Evolutionary conservation across 345 rosid genomes (phyloP).

Genomic region (Salix brachista): DNA sequence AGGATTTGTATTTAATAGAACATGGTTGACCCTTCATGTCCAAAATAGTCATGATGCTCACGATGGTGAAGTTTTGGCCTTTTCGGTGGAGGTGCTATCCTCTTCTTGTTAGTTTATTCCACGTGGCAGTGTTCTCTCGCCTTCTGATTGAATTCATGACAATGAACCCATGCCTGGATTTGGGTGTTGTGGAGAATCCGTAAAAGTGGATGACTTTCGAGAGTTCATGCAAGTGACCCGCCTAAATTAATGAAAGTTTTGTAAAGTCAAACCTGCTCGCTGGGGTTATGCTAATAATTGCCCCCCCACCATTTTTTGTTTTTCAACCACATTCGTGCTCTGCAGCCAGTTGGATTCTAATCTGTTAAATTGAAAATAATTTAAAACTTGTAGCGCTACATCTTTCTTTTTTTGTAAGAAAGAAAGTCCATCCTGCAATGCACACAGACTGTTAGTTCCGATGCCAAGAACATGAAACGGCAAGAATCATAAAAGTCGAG

Average conservation of each 20-base stretch:
- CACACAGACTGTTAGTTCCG: too few species aligned
- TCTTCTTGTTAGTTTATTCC: too few species aligned
- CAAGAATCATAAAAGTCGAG: too few species aligned
- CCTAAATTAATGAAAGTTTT: neutral
- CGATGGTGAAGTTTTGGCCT: neutral
- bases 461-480: too few species aligned
- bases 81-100: too few species aligned
- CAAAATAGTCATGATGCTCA: too few species aligned
- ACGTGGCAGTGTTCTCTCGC: too few species aligned
- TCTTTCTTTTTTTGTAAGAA: too few species aligned
- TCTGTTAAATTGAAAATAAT: too few species aligned
- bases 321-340: neutral
- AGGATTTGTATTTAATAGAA: neutral
- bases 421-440: too few species aligned
- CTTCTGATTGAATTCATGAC: neutral
- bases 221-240: neutral
- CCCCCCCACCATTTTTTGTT: neutral
- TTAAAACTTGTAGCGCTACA: too few species aligned
- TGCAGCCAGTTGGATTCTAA: too few species aligned
- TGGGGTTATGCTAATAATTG: neutral
- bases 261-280: conserved; percentile 13
- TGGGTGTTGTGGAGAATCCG: neutral
- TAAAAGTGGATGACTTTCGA: neutral
- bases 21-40: conserved; percentile 20
- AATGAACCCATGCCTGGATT: neutral